Evolutionary conservation across 1,284 basidiomycete genomes (phyloP).

Genomic region (Sparassis latifolia): DNA sequence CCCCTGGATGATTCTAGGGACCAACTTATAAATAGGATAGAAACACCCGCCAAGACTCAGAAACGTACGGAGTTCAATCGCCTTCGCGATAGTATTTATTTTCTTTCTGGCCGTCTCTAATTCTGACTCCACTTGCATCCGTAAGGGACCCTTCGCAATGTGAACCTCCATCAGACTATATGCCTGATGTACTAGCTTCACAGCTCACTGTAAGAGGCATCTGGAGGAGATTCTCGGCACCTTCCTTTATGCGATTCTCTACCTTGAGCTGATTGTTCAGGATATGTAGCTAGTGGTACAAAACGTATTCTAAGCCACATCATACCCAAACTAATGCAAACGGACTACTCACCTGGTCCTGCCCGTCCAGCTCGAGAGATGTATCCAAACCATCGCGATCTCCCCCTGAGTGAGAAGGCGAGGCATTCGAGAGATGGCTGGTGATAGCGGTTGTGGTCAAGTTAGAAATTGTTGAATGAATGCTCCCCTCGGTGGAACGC

Average conservation of each 20-base stretch:
- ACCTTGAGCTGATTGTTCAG: conserved; percentile 62
- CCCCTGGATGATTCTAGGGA: conserved; percentile 33
- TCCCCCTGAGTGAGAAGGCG: neutral
- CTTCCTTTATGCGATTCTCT: conserved; percentile 77
- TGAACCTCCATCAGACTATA: conserved; percentile 7
- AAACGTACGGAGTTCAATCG: conserved; percentile 53
- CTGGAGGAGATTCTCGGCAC: conserved; percentile 77
- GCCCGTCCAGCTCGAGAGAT: neutral
- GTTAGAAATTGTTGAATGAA: no score
- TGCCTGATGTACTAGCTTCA: neutral
- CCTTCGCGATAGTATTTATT: conserved; percentile 59
- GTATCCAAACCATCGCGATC: neutral
- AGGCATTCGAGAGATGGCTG: no score
- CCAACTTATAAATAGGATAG: neutral
- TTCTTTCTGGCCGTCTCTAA: conserved; percentile 64
- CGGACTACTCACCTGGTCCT: conserved; percentile 4
- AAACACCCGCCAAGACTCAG: neutral
- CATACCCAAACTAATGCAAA: neutral
- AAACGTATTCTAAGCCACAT: neutral
- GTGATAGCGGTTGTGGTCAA: no score
- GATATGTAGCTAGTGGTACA: conserved; percentile 47
- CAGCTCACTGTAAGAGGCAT: conserved; percentile 53
- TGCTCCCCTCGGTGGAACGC: no score
- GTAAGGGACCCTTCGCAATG: conserved; percentile 47
- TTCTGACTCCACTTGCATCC: conserved; percentile 71